phyloP scores from a whole-genome alignment of 331 rosid genomes.

The Phaseolus coccineus region DNA sequence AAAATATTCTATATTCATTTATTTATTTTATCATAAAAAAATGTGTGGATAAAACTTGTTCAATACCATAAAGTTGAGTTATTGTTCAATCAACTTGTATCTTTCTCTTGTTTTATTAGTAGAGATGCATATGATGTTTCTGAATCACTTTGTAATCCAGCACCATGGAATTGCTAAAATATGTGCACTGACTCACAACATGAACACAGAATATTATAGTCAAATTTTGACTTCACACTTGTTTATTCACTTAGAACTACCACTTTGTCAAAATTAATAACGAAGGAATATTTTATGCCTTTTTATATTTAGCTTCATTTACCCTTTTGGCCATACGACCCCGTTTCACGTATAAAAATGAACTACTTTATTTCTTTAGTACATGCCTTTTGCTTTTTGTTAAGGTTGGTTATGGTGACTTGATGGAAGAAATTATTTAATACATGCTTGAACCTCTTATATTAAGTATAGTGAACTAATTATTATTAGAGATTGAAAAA shows the following conservation, averaged over 20 bases:
- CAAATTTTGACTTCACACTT: neutral
- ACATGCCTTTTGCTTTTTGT: neutral
- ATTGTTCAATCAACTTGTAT: too few relatives aligned
- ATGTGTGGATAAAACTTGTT: too few relatives aligned
- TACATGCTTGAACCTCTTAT: slow-evolving; percentile 5
- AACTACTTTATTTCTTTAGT: neutral
- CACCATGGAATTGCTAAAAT: neutral
- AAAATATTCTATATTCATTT: too few relatives aligned
- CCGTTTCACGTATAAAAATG: neutral
- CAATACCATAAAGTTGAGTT: too few relatives aligned
- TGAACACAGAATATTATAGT: neutral
- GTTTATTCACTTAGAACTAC: neutral
- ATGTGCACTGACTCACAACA: neutral
- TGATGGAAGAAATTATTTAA: slow-evolving; percentile 1
- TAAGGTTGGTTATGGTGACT: neutral
- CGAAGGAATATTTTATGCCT: neutral
- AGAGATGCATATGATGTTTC: neutral
- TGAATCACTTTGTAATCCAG: neutral
- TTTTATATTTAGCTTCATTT: neutral
- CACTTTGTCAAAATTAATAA: neutral
- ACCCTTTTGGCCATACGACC: neutral
- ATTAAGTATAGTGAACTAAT: too few relatives aligned
- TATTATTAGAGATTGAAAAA: too few relatives aligned
- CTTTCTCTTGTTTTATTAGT: neutral
- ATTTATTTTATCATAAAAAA: too few relatives aligned